Conservation (phyloP, 495 filamentous ascomycete species). For the Neurospora sp. region DNA sequence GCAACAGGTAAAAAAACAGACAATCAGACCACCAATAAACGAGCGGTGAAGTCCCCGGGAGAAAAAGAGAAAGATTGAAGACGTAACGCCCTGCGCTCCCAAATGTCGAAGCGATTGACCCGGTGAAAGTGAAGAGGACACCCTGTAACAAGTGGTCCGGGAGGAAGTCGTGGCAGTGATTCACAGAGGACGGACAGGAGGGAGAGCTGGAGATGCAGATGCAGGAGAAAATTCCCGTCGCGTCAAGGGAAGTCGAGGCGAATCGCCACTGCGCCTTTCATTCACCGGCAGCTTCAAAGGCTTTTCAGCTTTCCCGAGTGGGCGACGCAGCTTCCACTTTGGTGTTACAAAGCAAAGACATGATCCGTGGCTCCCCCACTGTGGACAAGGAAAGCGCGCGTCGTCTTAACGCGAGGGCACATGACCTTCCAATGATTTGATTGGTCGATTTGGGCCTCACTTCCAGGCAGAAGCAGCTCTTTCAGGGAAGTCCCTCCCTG, state of each 20-base stretch:
- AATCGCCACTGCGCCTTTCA: neutral
- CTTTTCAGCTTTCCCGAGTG: neutral
- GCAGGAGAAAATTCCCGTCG: neutral
- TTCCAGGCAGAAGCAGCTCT: conserved; percentile 9
- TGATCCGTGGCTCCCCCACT: neutral
- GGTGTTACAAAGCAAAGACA: neutral
- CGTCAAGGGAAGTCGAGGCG: neutral
- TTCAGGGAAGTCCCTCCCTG: neutral
- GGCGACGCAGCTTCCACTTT: neutral
- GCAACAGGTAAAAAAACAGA: neutral
- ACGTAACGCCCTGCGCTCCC: neutral
- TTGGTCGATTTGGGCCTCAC: neutral
- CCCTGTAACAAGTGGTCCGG: neutral
- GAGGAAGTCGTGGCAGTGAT: neutral
- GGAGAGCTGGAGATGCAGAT: neutral
- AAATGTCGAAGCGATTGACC: neutral
- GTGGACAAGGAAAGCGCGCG: conserved; percentile 7
- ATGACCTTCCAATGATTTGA: conserved; percentile 11
- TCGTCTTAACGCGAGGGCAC: conserved; percentile 17
- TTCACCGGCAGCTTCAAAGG: neutral
- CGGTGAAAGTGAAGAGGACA: neutral
- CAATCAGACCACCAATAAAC: neutral
- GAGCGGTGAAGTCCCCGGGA: neutral
- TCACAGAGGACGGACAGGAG: neutral
- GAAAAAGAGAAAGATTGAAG: neutral